Evolutionary conservation across 2,329 filamentous ascomycete genomes (phyloP), one percentile per base, ranked within the genome.

Genomic region (Lachnellula cervina): DNA sequence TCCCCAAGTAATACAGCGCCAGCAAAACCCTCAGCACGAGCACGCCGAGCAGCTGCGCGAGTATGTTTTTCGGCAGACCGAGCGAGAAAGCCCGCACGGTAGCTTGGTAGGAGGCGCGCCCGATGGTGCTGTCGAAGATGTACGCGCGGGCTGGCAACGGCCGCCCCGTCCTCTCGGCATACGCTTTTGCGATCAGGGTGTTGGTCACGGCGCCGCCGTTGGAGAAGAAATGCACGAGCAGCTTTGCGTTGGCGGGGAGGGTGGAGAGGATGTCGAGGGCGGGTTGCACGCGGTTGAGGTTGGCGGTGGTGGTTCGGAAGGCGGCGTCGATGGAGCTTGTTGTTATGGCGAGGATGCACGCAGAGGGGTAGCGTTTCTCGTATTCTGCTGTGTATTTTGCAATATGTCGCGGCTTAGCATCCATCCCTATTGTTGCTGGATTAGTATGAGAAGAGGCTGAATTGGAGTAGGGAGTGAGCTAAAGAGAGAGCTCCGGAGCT

Each of bases 291-390:
- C 76, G 72, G 16, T 77, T 66, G 52, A 77, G 72, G 21, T 72
- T 73, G 5, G 56, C 37, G 35, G 58, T n/a, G 6, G 52, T 38
- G n/a, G 60, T 55, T 28, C 50, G 75, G 21, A 71, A 62, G 73
- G 81, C 78, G 49, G 68, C 66, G 4, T 70, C 61, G 5, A 76
- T 69, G 32, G 78, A 72, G n/a, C 71, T 67, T 3, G 74, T 79
- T 23, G 81, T 73, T 7, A 83, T 70, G 19, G 80, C 72, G 21
- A 83, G 67, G 50, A 82, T 77, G 34, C 72, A 71, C 3, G 76
- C 68, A 11, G 65, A 62, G 7, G 77, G 77, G 42, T 72, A 73
- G 5, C 78, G 68, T 1, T 64, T 66, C 25, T 69, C 66, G 63
- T 80, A 79, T 51, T 71, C 68, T 1, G 66, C 54, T n/a, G 75